These are phyloP conservation scores for Geotrichum restrictum DNA, from an alignment of 1,139 yeast species.

Conservation along the genomic window DNA sequence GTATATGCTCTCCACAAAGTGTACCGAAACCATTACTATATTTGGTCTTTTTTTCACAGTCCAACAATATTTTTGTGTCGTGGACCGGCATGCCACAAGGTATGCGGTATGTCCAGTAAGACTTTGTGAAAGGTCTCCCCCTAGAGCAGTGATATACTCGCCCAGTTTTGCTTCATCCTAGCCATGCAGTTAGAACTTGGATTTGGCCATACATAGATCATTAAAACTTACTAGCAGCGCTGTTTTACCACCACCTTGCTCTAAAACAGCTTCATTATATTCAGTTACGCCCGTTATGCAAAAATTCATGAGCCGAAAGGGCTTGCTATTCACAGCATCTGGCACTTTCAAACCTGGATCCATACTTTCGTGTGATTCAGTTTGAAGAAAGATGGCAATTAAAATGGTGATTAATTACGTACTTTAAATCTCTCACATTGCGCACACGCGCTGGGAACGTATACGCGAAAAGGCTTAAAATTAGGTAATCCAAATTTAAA, in stretches of 20 bases:
- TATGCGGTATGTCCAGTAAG: conserved; percentile 65
- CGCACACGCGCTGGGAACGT: no score
- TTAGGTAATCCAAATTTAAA: no score
- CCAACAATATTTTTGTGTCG: conserved; percentile 62
- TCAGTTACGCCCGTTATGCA: conserved; percentile 19
- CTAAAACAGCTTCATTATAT: conserved; percentile 6
- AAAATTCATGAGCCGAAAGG: conserved; percentile 18
- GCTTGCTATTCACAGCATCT: conserved; percentile 15
- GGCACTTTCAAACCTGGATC: no score
- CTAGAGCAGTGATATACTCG: conserved; percentile 49
- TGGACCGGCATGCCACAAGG: conserved; percentile 61
- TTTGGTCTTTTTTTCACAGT: conserved; percentile 59
- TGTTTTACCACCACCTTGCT: not conserved
- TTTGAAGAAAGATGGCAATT: no score
- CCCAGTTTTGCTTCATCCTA: conserved; percentile 25
- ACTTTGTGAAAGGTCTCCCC: conserved; percentile 59
- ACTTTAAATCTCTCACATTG: no score
- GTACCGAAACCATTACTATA: conserved; percentile 51
- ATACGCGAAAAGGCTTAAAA: no score
- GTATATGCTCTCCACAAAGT: conserved; percentile 47
- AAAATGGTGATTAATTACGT: no score
- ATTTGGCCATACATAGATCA: not conserved
- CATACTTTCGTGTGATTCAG: no score
- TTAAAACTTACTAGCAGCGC: conserved; percentile 10
- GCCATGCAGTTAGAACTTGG: no score